A percentile compares a stretch with the other conserved stretches of the same genome.
These are phyloP conservation scores for Echinochloa phyllopogon DNA, from an alignment of 176 grass and related monocot species.

Conservation along the genomic window DNA sequence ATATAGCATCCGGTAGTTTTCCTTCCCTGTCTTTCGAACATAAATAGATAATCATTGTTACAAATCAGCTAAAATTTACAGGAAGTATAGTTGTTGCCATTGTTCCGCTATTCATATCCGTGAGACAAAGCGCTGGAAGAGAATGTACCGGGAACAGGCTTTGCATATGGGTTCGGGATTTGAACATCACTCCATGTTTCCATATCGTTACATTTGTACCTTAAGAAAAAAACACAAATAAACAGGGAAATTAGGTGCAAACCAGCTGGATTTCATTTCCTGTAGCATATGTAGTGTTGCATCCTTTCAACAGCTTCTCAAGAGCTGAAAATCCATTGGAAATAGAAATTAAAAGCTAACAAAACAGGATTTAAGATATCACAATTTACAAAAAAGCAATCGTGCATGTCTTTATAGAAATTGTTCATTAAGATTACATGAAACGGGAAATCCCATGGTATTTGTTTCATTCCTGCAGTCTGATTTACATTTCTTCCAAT, in stretches of 20 bases:
- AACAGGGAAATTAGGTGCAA: constrained; percentile 17
- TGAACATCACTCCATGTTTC: background rate
- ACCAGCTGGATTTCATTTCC: constrained; percentile 80
- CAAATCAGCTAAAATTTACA: background rate
- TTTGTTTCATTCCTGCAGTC: background rate
- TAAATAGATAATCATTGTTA: background rate
- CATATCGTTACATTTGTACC: background rate
- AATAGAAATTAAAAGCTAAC: background rate
- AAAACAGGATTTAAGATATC: background rate
- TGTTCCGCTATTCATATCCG: no score
- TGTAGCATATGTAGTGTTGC: constrained; percentile 67
- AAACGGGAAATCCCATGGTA: background rate
- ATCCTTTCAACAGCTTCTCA: constrained; percentile 62
- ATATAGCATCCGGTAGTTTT: background rate
- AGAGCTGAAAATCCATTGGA: constrained; percentile 58
- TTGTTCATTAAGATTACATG: background rate
- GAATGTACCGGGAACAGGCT: background rate
- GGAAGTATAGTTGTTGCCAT: background rate
- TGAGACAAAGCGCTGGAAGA: background rate
- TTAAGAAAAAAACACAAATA: background rate
- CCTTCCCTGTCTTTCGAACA: background rate
- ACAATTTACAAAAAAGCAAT: background rate
- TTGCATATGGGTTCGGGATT: background rate
- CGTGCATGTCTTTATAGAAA: background rate
- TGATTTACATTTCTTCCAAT: background rate